phyloP scores from a whole-genome alignment of 2,329 filamentous ascomycete species.

The Lachnellula hyalina region DNA sequence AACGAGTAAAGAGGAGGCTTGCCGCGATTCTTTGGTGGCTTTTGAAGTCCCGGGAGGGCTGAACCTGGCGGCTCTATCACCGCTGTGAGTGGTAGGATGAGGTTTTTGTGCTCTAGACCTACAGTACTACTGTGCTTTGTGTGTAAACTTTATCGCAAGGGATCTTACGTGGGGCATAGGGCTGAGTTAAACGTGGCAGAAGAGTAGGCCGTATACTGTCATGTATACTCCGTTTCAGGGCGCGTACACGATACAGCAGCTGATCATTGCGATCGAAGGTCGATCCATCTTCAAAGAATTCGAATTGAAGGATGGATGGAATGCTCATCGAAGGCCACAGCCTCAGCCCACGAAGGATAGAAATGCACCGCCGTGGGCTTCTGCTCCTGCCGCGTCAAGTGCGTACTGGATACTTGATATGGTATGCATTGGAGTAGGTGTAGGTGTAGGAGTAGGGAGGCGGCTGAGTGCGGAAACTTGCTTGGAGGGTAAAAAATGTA shows the following conservation, averaged over 20 bases:
- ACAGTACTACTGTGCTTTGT: not conserved
- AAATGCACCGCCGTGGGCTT: not conserved
- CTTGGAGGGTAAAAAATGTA: not conserved
- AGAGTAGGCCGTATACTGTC: too few species aligned
- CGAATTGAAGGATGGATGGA: not conserved
- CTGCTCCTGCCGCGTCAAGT: not conserved
- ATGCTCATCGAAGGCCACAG: not conserved
- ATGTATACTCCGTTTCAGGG: too few species aligned
- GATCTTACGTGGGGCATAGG: too few species aligned
- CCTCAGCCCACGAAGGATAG: not conserved
- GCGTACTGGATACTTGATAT: not conserved
- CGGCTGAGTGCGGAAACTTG: not conserved
- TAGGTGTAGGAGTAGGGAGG: not conserved
- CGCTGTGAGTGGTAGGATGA: not conserved
- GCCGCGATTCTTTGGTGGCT: not conserved
- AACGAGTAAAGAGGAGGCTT: not conserved
- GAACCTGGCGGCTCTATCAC: not conserved
- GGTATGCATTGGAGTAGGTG: not conserved
- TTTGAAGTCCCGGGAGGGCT: not conserved
- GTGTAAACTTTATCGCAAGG: not conserved
- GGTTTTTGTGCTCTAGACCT: not conserved
- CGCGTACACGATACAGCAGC: too few species aligned
- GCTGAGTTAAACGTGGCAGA: too few species aligned
- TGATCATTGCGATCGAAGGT: not conserved
- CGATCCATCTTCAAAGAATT: not conserved